These are phyloP conservation scores for Trichoderma koningii DNA, from an alignment of 2,329 filamentous ascomycete genomes.

Conservation along the genomic window DNA sequence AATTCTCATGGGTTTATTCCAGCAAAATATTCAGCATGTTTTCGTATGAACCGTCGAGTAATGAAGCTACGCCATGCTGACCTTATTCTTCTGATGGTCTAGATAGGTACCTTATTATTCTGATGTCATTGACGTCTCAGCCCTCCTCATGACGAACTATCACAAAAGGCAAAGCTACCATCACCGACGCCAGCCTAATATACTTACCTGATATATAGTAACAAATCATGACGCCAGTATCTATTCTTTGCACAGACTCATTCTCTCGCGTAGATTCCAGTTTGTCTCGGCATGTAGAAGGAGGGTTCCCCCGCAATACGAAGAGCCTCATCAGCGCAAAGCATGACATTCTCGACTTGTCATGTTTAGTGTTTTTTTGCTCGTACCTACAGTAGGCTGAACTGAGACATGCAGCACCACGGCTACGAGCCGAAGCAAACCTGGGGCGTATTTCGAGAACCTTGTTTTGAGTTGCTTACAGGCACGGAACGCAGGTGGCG, in stretches of 20 bases:
- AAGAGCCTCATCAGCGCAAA: background rate
- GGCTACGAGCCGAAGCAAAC: background rate
- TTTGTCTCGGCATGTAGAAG: background rate
- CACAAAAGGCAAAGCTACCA: background rate
- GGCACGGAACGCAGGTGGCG: background rate
- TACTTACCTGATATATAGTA: too few relatives aligned
- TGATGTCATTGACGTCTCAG: constrained; percentile 20
- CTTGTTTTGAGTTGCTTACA: constrained; percentile 1
- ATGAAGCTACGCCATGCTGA: background rate
- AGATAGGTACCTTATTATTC: too few relatives aligned
- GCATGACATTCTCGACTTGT: background rate
- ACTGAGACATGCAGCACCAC: background rate
- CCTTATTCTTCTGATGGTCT: too few relatives aligned
- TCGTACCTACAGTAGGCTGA: background rate
- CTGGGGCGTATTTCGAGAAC: background rate
- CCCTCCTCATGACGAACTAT: background rate
- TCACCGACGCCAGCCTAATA: too few relatives aligned
- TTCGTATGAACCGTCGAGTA: background rate
- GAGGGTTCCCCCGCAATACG: too few relatives aligned
- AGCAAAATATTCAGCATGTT: too few relatives aligned
- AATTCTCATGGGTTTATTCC: background rate
- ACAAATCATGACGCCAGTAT: too few relatives aligned
- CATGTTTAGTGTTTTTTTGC: background rate
- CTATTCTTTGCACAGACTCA: too few relatives aligned
- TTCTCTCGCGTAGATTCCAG: background rate